Evolutionary conservation across 768 basidiomycete genomes (phyloP).

Genomic region (Termitomyces bulborhizus): DNA sequence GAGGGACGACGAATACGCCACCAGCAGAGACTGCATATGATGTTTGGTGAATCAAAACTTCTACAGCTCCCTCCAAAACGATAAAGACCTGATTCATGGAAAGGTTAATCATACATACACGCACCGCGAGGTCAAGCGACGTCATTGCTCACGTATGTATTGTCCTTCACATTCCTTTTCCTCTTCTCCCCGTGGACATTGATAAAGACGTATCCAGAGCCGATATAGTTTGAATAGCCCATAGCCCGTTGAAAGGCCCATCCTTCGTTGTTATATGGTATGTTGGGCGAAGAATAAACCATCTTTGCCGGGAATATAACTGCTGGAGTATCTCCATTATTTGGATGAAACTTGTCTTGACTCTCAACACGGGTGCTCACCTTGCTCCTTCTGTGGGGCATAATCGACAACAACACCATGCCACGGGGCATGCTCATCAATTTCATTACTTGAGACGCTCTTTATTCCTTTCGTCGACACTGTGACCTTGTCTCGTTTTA

Average conservation of each 20-base stretch:
- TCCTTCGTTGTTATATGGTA: constrained; percentile 9
- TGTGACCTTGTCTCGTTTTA: constrained; percentile 3
- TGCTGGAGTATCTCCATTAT: constrained; percentile 3
- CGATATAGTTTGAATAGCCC: constrained; percentile 86
- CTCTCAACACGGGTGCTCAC: constrained; percentile 2
- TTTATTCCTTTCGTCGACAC: not conserved
- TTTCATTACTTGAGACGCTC: not conserved
- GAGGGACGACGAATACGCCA: constrained; percentile 85
- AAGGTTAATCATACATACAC: not conserved
- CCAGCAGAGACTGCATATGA: constrained; percentile 74
- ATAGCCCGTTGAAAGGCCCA: constrained; percentile 93
- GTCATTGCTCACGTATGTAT: constrained; percentile 68
- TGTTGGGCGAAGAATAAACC: constrained; percentile 7
- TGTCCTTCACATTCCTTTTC: constrained; percentile 86
- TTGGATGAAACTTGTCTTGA: not conserved
- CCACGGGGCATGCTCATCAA: constrained; percentile 7
- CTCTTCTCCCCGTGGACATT: constrained; percentile 79
- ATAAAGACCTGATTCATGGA: constrained; percentile 37
- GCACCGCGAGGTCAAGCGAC: not conserved
- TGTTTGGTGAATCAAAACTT: constrained; percentile 76
- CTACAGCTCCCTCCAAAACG: constrained; percentile 85
- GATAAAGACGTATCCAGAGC: constrained; percentile 81
- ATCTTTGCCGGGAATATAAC: constrained; percentile 13
- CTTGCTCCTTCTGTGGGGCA: constrained; percentile 9
- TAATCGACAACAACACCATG: constrained; percentile 12